Conservation (phyloP, 2,329 filamentous ascomycete genomes). For the Hymenoscyphus infarciens region DNA sequence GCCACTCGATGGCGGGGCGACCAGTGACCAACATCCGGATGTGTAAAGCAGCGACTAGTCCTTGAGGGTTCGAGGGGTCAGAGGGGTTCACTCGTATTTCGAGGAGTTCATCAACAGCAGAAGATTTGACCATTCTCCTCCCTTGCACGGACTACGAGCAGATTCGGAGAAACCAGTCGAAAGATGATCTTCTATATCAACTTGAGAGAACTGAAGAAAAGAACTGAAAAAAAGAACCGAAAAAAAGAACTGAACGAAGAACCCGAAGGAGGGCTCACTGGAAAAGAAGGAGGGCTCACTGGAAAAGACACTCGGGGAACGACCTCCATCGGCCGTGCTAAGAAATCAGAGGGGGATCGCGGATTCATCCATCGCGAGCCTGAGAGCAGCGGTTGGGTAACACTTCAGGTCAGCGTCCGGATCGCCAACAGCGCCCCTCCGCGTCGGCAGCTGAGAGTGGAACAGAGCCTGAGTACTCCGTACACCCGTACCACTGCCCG, state of each 20-base stretch:
- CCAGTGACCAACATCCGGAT: neutral
- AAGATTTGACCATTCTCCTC: neutral
- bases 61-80: neutral
- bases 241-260: no score
- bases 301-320: neutral
- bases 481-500: neutral
- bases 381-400: neutral
- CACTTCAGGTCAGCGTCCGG: neutral
- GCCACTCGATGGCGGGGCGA: slow-evolving; percentile 7
- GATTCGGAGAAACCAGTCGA: neutral
- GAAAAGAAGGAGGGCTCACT: neutral
- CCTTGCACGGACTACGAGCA: neutral
- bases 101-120: no score
- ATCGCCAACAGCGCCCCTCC: neutral
- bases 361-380: neutral
- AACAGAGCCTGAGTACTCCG: slow-evolving; percentile 2
- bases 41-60: slow-evolving; percentile 1
- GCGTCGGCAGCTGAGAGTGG: neutral
- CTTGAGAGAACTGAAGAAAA: neutral
- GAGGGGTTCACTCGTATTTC: neutral
- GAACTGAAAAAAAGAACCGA: neutral
- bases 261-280: neutral
- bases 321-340: neutral
- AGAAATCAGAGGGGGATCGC: neutral
- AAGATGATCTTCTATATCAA: no score